These are phyloP conservation scores for Pseudonitzschia delicatissima DNA, from an alignment of 108 stramenopile species.

Conservation along the genomic window DNA sequence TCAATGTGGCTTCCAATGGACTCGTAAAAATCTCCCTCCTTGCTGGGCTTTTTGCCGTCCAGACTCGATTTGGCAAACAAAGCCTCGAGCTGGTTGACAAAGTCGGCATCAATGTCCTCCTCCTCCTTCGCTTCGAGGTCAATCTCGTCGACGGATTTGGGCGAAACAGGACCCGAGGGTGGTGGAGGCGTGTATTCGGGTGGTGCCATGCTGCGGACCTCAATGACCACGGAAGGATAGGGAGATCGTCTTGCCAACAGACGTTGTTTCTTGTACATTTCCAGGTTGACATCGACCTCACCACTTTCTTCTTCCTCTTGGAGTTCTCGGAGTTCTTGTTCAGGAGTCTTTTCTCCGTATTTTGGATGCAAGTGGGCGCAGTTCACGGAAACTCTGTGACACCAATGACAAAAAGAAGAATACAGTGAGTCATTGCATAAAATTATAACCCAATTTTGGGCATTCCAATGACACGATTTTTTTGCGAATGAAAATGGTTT, in stretches of 20 bases:
- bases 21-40: constrained; percentile 70
- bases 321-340: constrained; percentile 56
- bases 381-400: constrained; percentile 68
- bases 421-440: neutral
- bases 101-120: constrained; percentile 33
- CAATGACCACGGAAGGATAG: constrained; percentile 78
- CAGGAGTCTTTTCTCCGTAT: constrained; percentile 60
- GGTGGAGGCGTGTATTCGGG: constrained; percentile 46
- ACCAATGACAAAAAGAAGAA: neutral
- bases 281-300: constrained; percentile 64
- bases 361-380: constrained; percentile 83
- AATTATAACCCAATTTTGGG: neutral
- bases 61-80: constrained; percentile 58
- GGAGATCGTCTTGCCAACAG: constrained; percentile 67
- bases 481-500: neutral
- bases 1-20: constrained; percentile 55
- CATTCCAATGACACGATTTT: neutral
- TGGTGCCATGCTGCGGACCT: constrained; percentile 70
- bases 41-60: constrained; percentile 16
- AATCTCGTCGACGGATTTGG: constrained; percentile 7
- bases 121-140: neutral
- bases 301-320: constrained; percentile 59
- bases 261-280: constrained; percentile 64
- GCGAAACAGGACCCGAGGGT: constrained; percentile 9
- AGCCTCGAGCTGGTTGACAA: constrained; percentile 62